Base-by-base conservation (phyloP, 2,329 filamentous ascomycete genomes). In the Metarhizium sp. region DNA sequence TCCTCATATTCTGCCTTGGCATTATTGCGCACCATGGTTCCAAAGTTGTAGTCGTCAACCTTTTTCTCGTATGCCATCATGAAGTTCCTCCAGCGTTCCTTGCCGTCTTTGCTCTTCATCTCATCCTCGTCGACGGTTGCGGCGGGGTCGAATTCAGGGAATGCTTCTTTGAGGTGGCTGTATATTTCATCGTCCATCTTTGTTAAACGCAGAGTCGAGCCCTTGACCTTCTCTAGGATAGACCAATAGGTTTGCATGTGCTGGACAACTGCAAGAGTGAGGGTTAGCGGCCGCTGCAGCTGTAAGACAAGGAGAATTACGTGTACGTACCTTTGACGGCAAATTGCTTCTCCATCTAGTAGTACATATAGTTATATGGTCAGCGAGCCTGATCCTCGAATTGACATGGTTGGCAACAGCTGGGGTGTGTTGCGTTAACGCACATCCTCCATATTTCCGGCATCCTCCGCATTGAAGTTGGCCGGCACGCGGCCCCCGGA, bases 171-270 rank as follows among this genome's bases (percentile, higher is more conserved):
- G 64, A 99, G 88, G 73, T 96, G 90, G 62, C 89, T 87, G 73
- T 88, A 85, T 72, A 99, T 99, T 48, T 96, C 91, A 69, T 97
- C 87, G 74, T 99, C 94, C 66, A 95, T 81, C 76, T 92, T 94
- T 59, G 94, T 99, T 60, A 99, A 82, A 59, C 90, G 88, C 58
- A 99, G 79, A 59, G 85, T 77, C n/a, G 91, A 96, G 62, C 92
- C 94, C 64, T 84, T 89, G 62, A 95, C 83, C 69, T 87, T 90
- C 73, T 96, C 88, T 64, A 99, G 88, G 68, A 99, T 92, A 53
- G 86, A 79, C 92, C 92, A 99, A 80, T 99, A 97, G 51, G 92
- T 96, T 67, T 90, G 83, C 81, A 99, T 90, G 73, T 99, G 94
- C 73, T 96, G 89, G 42, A 97, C 94, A 52, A 87, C 92, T 77